Percentiles rank a stretch among this genome's conserved stretches.
Evolutionary conservation across 2,329 filamentous ascomycete genomes (phyloP).

Genomic region (Pyricularia grisea): DNA sequence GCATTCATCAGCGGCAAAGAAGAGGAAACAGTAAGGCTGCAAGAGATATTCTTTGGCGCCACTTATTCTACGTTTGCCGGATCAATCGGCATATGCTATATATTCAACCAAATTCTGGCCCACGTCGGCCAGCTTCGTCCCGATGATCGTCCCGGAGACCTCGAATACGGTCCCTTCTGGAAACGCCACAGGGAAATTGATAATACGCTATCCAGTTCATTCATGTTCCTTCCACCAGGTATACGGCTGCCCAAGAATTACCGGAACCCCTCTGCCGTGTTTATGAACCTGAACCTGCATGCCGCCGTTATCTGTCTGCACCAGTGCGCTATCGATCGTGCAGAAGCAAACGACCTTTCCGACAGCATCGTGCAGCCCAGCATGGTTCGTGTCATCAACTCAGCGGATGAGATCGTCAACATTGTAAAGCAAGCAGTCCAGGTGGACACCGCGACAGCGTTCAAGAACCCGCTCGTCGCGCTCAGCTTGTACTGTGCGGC

Average conservation of each 20-base stretch:
- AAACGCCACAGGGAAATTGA: constrained; percentile 75
- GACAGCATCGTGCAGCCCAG: constrained; percentile 59
- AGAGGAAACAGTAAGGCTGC: constrained; percentile 52
- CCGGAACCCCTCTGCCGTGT: constrained; percentile 48
- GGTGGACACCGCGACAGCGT: neutral
- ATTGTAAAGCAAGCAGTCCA: constrained; percentile 53
- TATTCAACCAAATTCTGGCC: constrained; percentile 73
- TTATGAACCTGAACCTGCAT: constrained; percentile 82
- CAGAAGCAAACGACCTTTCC: constrained; percentile 60
- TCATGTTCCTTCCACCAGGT: constrained; percentile 64
- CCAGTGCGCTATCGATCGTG: constrained; percentile 78
- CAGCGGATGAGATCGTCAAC: constrained; percentile 74
- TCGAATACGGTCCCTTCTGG: constrained; percentile 74
- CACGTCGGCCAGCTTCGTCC: constrained; percentile 68
- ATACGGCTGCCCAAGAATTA: constrained; percentile 63
- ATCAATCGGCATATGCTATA: constrained; percentile 62
- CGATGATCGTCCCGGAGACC: constrained; percentile 63
- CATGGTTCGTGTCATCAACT: constrained; percentile 63
- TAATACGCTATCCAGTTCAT: constrained; percentile 66
- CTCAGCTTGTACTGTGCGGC: constrained; percentile 80
- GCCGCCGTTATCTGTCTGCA: constrained; percentile 83
- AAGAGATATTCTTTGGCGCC: constrained; percentile 45
- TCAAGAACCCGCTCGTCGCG: constrained; percentile 72
- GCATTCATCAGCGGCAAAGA: constrained; percentile 60
- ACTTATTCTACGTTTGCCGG: constrained; percentile 65